Conservation (phyloP, 306 rosid species). For the Rosa multiflora region DNA sequence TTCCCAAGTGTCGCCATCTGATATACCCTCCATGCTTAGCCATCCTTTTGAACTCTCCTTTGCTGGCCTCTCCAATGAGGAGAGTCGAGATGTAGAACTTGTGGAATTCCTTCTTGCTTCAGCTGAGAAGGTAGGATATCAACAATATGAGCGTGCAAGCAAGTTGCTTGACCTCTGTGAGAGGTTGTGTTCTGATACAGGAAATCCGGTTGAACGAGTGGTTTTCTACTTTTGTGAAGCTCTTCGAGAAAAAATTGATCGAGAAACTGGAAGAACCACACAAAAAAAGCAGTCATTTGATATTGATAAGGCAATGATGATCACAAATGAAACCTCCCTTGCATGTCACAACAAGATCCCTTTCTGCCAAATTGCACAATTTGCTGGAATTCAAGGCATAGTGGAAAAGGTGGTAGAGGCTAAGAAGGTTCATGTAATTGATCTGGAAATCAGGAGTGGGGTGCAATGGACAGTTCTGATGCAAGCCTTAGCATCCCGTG, state of each 20-base stretch:
- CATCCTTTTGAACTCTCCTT: constrained; percentile 50
- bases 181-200: constrained; percentile 33
- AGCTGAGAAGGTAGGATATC: constrained; percentile 61
- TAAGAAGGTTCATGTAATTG: constrained; percentile 40
- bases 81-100: constrained; percentile 46
- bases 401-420: constrained; percentile 29
- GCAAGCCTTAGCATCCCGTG: constrained; percentile 37
- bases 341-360: constrained; percentile 37
- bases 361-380: constrained; percentile 22
- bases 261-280: constrained; percentile 49
- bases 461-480: constrained; percentile 37
- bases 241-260: constrained; percentile 48
- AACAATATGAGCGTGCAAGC: constrained; percentile 47
- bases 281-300: constrained; percentile 25
- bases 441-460: constrained; percentile 33
- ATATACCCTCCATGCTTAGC: constrained; percentile 20
- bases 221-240: constrained; percentile 56
- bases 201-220: constrained; percentile 48
- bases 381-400: constrained; percentile 43
- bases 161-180: constrained; percentile 43
- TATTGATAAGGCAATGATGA: constrained; percentile 30
- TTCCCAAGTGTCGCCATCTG: constrained; percentile 23
- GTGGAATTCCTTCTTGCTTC: constrained; percentile 57
- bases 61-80: constrained; percentile 47
- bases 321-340: constrained; percentile 8